Evolutionary conservation across 306 rosid genomes (phyloP), one percentile per base, ranked within the genome.

Genomic region (Nissolia schottii): DNA sequence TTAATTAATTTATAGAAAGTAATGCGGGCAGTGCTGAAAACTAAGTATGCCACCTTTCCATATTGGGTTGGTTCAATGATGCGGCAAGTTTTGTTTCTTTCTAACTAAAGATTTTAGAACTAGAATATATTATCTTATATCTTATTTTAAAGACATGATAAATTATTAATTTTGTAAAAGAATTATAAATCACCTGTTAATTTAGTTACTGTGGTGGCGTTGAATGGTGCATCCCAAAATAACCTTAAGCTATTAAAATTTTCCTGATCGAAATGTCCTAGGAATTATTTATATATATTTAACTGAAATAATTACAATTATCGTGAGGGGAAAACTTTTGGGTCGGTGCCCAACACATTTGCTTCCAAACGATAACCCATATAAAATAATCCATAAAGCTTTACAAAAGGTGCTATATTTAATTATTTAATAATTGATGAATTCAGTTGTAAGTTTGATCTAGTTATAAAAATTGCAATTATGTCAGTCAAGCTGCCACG

Each of bases 31-130:
- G 74, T 59, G 77, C 67, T 0, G 67, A 16, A 62, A 48, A 40
- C 70, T 35, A 82, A 24, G 54, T 48, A 41, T 34, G 83, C 70
- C 79, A 67, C 54, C 60, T 80, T 84, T 81, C 85, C 76, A 27
- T 34, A 38, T 80, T 67, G 67, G 79, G 80, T 77, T 74, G 77
- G 91, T 57, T 65, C 46, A 64, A 67, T 58, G 55, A 32, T 65
- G 67, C 85, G 69, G 91, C 83, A 73, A 79, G 60, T 46, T 56
- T 80, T 81, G 85, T 70, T 62, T 15, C 8, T 6, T 12, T 16
- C 12, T 37, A 37, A 37, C 11, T 45, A 37, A 10, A 37, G 43
- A 37, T 9, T 6, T 45, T n/a, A 45, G 22, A 45, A n/a, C 1
- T 1, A 45, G 3, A 45, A 45, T 4, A n/a, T 7, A 45, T 45